phyloP scores from a whole-genome alignment of 306 rosid genomes.

The Lathyrus aphaca region DNA sequence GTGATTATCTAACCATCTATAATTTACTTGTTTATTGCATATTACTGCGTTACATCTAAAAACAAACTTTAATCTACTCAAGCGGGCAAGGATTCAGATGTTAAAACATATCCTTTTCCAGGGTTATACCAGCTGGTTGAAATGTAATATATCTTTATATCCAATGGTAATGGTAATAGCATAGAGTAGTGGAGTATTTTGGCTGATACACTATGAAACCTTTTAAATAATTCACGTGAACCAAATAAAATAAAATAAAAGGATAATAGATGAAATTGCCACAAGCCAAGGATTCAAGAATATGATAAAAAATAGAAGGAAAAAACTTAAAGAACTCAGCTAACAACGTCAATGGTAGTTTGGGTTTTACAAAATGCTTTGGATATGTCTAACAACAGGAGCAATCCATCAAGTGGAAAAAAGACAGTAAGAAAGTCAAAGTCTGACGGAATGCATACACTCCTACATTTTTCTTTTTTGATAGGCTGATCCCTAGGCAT shows the following conservation, averaged over 20 bases:
- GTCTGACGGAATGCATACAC: too few species aligned
- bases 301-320: background rate
- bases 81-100: conserved; percentile 22
- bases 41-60: background rate
- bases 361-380: background rate
- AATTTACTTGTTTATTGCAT: background rate
- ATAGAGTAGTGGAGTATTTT: background rate
- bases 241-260: background rate
- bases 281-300: conserved; percentile 3
- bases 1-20: background rate
- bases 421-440: too few species aligned
- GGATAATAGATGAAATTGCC: background rate
- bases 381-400: background rate
- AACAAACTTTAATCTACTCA: conserved; percentile 18
- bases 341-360: background rate
- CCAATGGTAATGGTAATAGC: background rate
- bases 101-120: conserved; percentile 6
- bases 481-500: too few species aligned
- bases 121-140: conserved; percentile 18
- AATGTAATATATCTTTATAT: background rate
- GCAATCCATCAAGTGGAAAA: too few species aligned
- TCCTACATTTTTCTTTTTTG: too few species aligned
- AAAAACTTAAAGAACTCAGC: background rate
- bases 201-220: conserved; percentile 6
- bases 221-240: background rate